Base-by-base conservation (phyloP, 169 alveolate species). In the Plasmodium gallinaceum region DNA sequence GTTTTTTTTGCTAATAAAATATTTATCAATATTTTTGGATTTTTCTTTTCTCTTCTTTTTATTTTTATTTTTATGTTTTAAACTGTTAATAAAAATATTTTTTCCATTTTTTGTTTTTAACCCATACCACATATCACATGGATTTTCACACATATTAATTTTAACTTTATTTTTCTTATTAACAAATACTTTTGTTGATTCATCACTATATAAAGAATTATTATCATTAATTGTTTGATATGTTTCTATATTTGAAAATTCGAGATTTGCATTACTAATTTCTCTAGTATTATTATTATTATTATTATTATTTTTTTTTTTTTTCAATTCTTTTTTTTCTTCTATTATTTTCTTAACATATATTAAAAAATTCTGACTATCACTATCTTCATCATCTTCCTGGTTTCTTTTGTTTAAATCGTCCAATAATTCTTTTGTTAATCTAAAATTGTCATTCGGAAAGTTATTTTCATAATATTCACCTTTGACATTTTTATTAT, bases 61-160 rank as follows among this genome's bases (percentile, higher is more conserved):
- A 18, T 65, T 78, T 10, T 66, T 52, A 7, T 45, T 58, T 1
- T 60, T 92, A 37, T 39, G 57, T 24, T 80, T 90, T 52, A 48
- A n/a, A 71, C 95, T 90, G 37, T 88, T 86, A 37, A 94, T 92
- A 46, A 94, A 94, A 62, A 94, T 94, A 7, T 93, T 93, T 45
- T 90, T 88, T 2, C 96, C 96, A 65, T 92, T 94, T 32, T 93
- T 74, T 87, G 71, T 91, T 78, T 92, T 94, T 52, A 94, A 74
- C 20, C 96, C 96, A 71, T 91, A 92, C 96, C 96, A 94, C 86
- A 94, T 92, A 68, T 94, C 96, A 54, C 94, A 89, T 0, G 96
- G 96, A 54, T 94, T 94, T 73, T 94, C 96, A 80, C 96, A 94
- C 92, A 94, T 66, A 72, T 94, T 94, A 64, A 78, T 64, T n/a